Conservation (phyloP, 2,329 filamentous ascomycete species). For the Ophiosphaerella herpotricha region DNA sequence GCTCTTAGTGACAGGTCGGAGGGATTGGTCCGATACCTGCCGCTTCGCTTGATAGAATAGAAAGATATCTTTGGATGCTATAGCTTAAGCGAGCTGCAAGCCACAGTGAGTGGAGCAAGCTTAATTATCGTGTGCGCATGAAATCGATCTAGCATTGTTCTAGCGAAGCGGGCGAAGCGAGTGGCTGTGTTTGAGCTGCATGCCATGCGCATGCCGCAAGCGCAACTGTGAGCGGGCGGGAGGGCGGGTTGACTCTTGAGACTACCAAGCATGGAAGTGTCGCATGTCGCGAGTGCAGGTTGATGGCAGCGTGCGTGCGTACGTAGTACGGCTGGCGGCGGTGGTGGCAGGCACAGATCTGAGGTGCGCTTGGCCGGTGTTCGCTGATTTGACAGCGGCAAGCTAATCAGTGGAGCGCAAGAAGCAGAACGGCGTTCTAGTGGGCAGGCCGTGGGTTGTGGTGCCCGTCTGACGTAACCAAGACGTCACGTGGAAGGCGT, state of each 20-base stretch:
- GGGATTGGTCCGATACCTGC: slow-evolving; percentile 4
- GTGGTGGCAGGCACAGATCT: background rate
- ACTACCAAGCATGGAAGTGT: background rate
- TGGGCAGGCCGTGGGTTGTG: background rate
- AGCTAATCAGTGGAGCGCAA: slow-evolving; percentile 1
- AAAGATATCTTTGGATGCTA: background rate
- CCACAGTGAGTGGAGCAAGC: background rate
- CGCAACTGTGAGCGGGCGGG: too few species aligned
- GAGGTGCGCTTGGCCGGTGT: background rate
- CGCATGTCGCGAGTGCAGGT: background rate
- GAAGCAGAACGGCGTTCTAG: background rate
- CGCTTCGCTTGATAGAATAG: background rate
- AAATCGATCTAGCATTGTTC: slow-evolving; percentile 6
- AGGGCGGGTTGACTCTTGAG: background rate
- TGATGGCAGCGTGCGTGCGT: too few species aligned
- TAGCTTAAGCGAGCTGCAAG: slow-evolving; percentile 4
- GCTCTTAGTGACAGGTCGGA: slow-evolving; percentile 6
- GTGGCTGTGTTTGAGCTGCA: background rate
- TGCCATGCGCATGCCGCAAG: too few species aligned
- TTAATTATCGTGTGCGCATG: slow-evolving; percentile 3
- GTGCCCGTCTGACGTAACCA: slow-evolving; percentile 7
- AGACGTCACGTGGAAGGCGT: background rate
- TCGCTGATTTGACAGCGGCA: slow-evolving; percentile 23
- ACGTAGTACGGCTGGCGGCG: too few species aligned
- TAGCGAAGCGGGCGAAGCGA: background rate